Conservation (phyloP, 2,329 filamentous ascomycete species). For the Aspergillus fructus region DNA sequence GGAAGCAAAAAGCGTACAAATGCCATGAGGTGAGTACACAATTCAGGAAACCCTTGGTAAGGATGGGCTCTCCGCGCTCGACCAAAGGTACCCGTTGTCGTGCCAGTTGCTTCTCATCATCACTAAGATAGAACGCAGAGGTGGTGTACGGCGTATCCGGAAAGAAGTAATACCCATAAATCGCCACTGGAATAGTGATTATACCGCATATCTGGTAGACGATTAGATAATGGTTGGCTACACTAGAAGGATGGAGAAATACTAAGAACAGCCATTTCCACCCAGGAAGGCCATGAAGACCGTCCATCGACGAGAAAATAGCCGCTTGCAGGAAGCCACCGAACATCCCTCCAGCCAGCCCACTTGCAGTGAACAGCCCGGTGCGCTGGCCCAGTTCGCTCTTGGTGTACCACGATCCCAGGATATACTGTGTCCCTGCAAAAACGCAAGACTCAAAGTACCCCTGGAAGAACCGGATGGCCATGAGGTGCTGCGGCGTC, state of each 20-base stretch:
- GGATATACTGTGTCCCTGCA: conserved; percentile 37
- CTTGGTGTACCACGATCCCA: conserved; percentile 46
- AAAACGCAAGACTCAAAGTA: conserved; percentile 33
- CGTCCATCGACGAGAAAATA: conserved; percentile 3
- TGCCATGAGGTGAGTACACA: conserved; percentile 35
- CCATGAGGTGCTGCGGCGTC: conserved; percentile 32
- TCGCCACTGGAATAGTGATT: conserved; percentile 44
- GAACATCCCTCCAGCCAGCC: conserved; percentile 1
- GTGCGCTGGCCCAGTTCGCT: conserved; percentile 3
- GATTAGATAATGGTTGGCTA: background rate
- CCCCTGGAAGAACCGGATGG: conserved; percentile 40
- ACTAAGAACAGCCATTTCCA: conserved; percentile 9
- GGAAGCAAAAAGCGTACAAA: conserved; percentile 37
- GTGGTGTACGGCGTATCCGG: conserved; percentile 39
- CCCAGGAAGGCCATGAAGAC: background rate
- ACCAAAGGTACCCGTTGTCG: conserved; percentile 28
- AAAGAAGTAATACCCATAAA: conserved; percentile 46
- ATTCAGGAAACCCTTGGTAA: conserved; percentile 26
- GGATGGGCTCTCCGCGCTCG: conserved; percentile 18
- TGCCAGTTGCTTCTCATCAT: conserved; percentile 30
- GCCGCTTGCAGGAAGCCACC: conserved; percentile 5
- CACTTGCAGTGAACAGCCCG: background rate
- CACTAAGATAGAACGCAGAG: conserved; percentile 33
- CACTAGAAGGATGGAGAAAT: background rate
- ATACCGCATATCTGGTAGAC: conserved; percentile 32